A percentile compares a stretch with the other conserved stretches of the same genome.
Conservation (phyloP, 495 filamentous ascomycete species). For the Hypoxylon trugodes region DNA sequence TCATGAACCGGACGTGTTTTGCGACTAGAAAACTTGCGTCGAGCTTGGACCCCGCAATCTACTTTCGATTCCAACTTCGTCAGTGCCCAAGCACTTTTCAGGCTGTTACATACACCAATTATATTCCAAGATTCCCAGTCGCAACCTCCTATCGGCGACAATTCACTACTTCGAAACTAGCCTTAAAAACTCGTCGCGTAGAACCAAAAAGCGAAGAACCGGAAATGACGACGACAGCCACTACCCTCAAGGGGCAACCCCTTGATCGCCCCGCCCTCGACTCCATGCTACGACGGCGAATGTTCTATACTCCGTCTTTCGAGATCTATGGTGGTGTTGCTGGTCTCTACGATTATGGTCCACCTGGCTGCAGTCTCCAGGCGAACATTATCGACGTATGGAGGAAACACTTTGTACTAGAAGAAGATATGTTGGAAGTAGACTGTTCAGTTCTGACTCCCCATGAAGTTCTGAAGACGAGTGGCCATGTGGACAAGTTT, state of each 20-base stretch:
- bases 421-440: slow-evolving; percentile 92
- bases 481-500: slow-evolving; percentile 97
- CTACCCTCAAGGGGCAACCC: slow-evolving; percentile 87
- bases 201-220: neutral
- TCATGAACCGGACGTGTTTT: slow-evolving; percentile 21
- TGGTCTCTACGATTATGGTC: slow-evolving; percentile 87
- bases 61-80: neutral
- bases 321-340: slow-evolving; percentile 91
- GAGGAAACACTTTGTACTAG: slow-evolving; percentile 90
- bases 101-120: slow-evolving; percentile 2
- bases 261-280: slow-evolving; percentile 84
- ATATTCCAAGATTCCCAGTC: neutral
- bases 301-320: slow-evolving; percentile 95
- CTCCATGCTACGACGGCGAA: slow-evolving; percentile 81
- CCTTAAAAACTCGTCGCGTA: neutral
- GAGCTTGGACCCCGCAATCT: slow-evolving; percentile 19
- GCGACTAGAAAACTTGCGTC: slow-evolving; percentile 20
- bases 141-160: slow-evolving; percentile 11
- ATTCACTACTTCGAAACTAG: slow-evolving; percentile 14
- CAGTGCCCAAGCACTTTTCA: slow-evolving; percentile 9
- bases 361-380: slow-evolving; percentile 79
- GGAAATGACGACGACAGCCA: slow-evolving; percentile 57
- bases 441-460: slow-evolving; percentile 88
- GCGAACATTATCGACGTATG: slow-evolving; percentile 89
- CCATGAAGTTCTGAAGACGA: slow-evolving; percentile 91